phyloP scores from a whole-genome alignment of 805 yeast species.

The Blastobotrys muscicola region DNA sequence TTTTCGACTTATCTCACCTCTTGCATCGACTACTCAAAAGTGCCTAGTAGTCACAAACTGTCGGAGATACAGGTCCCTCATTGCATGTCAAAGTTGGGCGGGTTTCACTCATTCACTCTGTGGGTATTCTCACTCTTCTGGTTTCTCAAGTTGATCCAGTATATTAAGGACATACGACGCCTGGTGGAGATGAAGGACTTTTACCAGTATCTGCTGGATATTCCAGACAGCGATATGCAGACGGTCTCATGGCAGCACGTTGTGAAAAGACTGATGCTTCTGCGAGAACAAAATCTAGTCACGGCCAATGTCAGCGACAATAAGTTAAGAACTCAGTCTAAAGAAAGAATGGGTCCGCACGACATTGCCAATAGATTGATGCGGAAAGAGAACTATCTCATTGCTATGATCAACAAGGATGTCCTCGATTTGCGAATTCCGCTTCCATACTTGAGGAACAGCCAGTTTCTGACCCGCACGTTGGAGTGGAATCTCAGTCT shows the following conservation, averaged over 20 bases:
- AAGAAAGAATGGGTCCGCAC: constrained; percentile 77
- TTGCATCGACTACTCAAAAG: constrained; percentile 62
- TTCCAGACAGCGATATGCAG: constrained; percentile 75
- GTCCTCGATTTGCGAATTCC: constrained; percentile 59
- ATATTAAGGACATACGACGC: constrained; percentile 53
- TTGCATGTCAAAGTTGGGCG: constrained; percentile 40
- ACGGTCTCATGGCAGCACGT: constrained; percentile 90
- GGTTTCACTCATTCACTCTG: constrained; percentile 46
- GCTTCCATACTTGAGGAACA: constrained; percentile 13
- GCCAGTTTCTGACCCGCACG: constrained; percentile 59
- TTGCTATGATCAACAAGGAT: constrained; percentile 77
- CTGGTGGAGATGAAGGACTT: constrained; percentile 69
- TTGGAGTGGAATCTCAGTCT: constrained; percentile 90
- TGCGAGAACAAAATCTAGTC: constrained; percentile 73
- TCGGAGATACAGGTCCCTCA: constrained; percentile 36
- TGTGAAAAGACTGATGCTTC: constrained; percentile 59
- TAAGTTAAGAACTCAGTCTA: constrained; percentile 32
- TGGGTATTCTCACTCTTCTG: constrained; percentile 46
- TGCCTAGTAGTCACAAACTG: constrained; percentile 25
- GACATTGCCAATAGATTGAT: constrained; percentile 91
- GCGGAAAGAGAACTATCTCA: constrained; percentile 90
- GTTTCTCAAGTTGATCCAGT: constrained; percentile 31
- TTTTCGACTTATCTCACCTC: constrained; percentile 70
- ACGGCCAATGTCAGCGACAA: constrained; percentile 30
- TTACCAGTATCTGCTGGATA: constrained; percentile 58